These are phyloP conservation scores for Aureobasidium sp. DNA, from an alignment of 2,329 filamentous ascomycete genomes.

Conservation along the genomic window DNA sequence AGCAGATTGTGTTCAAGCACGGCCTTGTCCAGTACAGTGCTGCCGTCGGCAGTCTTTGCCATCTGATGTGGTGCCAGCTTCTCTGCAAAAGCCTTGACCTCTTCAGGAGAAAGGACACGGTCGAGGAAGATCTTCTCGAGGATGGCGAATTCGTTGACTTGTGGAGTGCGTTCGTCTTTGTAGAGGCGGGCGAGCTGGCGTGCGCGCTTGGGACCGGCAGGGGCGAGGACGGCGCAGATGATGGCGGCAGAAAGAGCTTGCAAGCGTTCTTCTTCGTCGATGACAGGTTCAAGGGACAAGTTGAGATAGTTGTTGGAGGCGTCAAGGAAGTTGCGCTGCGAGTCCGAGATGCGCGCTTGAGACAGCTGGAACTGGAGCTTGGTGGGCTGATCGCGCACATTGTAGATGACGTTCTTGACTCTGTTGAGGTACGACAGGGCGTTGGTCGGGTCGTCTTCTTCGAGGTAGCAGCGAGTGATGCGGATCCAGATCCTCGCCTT, in stretches of 20 bases:
- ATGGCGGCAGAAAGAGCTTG: conserved; percentile 81
- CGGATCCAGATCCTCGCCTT: conserved; percentile 85
- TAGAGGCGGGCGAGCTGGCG: conserved; percentile 76
- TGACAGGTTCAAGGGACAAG: conserved; percentile 67
- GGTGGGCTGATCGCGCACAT: conserved; percentile 64
- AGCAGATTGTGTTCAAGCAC: conserved; percentile 95
- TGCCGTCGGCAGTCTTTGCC: conserved; percentile 80
- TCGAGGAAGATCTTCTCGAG: conserved; percentile 98
- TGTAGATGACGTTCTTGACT: conserved; percentile 85
- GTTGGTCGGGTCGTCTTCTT: conserved; percentile 81
- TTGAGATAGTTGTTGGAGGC: conserved; percentile 84
- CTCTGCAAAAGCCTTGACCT: conserved; percentile 79
- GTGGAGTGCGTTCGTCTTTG: conserved; percentile 78
- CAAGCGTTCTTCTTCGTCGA: conserved; percentile 82
- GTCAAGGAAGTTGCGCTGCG: conserved; percentile 80
- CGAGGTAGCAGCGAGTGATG: conserved; percentile 88
- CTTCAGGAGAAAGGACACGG: conserved; percentile 68
- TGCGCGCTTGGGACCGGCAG: conserved; percentile 78
- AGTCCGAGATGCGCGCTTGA: conserved; percentile 87
- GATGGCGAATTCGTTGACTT: conserved; percentile 75
- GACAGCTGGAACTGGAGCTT: conserved; percentile 82
- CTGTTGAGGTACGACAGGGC: conserved; percentile 89
- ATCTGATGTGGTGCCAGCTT: conserved; percentile 81
- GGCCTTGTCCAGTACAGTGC: conserved; percentile 85
- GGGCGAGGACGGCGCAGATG: conserved; percentile 85